Percentiles rank a stretch among this genome's conserved stretches.
Evolutionary conservation across 129 eudicot species (phyloP).

Genomic region (Arctium minus): DNA sequence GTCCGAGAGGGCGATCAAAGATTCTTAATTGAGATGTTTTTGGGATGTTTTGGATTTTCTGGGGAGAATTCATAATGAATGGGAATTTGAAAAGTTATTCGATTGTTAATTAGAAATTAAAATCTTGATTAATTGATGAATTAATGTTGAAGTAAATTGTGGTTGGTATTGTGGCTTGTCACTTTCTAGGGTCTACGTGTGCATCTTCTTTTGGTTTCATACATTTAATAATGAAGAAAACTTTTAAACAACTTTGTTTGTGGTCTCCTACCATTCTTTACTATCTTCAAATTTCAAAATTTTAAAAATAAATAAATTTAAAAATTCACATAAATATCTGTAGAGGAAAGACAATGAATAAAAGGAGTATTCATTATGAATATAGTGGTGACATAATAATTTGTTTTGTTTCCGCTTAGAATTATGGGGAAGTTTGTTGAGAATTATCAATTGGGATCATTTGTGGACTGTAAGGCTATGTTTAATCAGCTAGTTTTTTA

Average conservation of each 20-base stretch:
- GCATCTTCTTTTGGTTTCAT: slow-evolving; percentile 14
- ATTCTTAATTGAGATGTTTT: background rate
- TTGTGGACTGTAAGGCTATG: background rate
- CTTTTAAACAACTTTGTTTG: slow-evolving; percentile 22
- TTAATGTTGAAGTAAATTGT: slow-evolving; percentile 27
- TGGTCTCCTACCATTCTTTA: slow-evolving; percentile 19
- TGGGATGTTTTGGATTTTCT: background rate
- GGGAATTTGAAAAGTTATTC: background rate
- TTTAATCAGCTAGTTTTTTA: too few relatives aligned
- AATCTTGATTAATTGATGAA: slow-evolving; percentile 12
- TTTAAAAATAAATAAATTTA: background rate
- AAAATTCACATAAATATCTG: background rate
- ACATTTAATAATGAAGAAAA: slow-evolving; percentile 14
- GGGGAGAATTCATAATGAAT: background rate
- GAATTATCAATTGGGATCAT: background rate
- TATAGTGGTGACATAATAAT: background rate
- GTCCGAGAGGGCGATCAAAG: background rate
- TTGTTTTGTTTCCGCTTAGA: background rate
- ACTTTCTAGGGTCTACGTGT: slow-evolving; percentile 24
- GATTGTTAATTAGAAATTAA: background rate
- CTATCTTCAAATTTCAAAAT: slow-evolving; percentile 20
- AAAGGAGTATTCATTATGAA: background rate
- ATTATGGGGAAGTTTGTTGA: background rate
- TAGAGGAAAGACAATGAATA: background rate
- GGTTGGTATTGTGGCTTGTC: slow-evolving; percentile 27